Evolutionary conservation across 306 rosid genomes (phyloP), one percentile per base, ranked within the genome.

Genomic region (Acacia confusa): DNA sequence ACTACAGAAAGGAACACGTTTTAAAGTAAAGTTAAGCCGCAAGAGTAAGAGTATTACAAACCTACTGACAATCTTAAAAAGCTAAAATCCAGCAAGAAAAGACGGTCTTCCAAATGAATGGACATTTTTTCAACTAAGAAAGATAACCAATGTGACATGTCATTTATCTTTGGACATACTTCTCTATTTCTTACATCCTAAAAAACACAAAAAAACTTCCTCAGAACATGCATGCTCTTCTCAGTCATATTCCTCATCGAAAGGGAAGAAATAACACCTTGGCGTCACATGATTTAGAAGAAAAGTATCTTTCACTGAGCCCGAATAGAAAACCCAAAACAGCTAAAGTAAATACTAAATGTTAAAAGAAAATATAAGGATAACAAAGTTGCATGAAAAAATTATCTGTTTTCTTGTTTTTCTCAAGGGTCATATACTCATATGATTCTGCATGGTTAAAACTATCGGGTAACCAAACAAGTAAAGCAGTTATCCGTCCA

Each of bases 1-100:
- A 66, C 92, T 91, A 22, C 83, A 77, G 38, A 58, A 28, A 38
- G n/a, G n/a, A 75, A 75, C 47, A 53, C 0, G n/a, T 28, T 52
- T 74, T 13, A 74, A 28, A 73, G 20, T 73, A 73, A 71, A 72
- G 19, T 48, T 74, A 61, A 22, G 17, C 68, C 50, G 16, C 14
- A 45, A 12, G 52, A 12, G 14, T 16, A 48, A 80, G 16, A 24
- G 58, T 22, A 34, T 30, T 60, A 15, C 19, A 32, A 57, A 44
- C 60, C 15, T 41, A 34, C 19, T 1, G 14, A 34, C 16, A 45
- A 9, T 14, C 15, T 19, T 4, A 8, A 34, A 9, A 20, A 15
- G 8, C 58, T 25, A 45, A 4, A 43, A 72, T 30, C 25, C 19
- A 47, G 61, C 3, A n/a, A 55, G 61, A 55, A 19, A 70, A 34